These are phyloP conservation scores for Anethum foeniculum DNA, from an alignment of 140 eudicot genomes.

Conservation along the genomic window DNA sequence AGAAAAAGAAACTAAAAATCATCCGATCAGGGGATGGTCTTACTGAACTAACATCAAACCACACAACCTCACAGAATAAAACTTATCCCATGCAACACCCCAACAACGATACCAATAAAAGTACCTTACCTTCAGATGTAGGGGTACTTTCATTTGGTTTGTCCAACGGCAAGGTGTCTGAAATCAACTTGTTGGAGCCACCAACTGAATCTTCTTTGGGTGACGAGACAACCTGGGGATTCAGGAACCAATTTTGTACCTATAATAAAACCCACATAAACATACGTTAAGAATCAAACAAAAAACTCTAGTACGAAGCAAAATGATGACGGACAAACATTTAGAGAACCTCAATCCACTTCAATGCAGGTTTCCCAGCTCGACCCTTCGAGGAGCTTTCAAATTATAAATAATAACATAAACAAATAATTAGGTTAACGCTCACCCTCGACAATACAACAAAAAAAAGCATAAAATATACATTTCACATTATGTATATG, in stretches of 20 bases:
- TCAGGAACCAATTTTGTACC: slow-evolving; percentile 66
- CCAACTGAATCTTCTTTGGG: slow-evolving; percentile 29
- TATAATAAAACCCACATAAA: slow-evolving; percentile 15
- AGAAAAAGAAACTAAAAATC: background rate
- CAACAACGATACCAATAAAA: slow-evolving; percentile 6
- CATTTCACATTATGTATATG: background rate
- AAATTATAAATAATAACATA: background rate
- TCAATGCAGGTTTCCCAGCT: slow-evolving; percentile 77
- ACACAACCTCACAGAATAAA: background rate
- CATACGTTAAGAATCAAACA: background rate
- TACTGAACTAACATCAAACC: background rate
- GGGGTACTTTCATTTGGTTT: slow-evolving; percentile 28
- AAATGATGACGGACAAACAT: background rate
- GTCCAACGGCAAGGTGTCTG: slow-evolving; percentile 26
- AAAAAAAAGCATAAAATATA: background rate
- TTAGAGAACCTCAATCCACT: slow-evolving; percentile 59
- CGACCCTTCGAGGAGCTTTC: slow-evolving; percentile 70
- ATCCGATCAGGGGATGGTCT: background rate
- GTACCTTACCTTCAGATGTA: slow-evolving; percentile 52
- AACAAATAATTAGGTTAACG: background rate
- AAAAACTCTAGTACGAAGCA: background rate
- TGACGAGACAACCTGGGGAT: slow-evolving; percentile 28
- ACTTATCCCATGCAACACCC: background rate
- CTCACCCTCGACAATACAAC: background rate
- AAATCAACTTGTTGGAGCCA: slow-evolving; percentile 15